Percentiles rank a stretch among this genome's conserved stretches.
These are phyloP conservation scores for Ramaria rubella DNA, from an alignment of 768 basidiomycete genomes.

Conservation along the genomic window DNA sequence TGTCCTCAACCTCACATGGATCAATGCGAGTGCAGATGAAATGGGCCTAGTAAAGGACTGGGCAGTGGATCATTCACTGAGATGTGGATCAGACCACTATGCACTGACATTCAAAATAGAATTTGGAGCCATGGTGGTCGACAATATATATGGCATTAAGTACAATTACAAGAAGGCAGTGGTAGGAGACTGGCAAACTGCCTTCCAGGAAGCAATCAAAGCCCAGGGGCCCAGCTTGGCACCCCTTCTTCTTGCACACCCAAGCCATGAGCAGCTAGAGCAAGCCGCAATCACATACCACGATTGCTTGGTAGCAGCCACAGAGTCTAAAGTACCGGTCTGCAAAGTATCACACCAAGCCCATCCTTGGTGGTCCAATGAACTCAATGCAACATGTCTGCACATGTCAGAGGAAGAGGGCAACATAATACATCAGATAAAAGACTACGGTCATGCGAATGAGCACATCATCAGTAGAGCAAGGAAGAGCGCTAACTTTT, in stretches of 20 bases:
- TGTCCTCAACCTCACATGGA: too few relatives aligned
- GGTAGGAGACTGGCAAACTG: neutral
- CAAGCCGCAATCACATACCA: neutral
- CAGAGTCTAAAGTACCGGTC: constrained; percentile 17
- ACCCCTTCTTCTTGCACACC: neutral
- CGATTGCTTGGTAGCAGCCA: neutral
- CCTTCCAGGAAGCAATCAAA: neutral
- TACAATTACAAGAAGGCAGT: constrained; percentile 9
- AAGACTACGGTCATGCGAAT: neutral
- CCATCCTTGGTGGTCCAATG: constrained; percentile 29
- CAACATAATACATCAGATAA: constrained; percentile 6
- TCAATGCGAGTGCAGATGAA: neutral
- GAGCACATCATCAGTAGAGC: neutral
- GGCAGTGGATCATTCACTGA: neutral
- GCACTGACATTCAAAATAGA: too few relatives aligned
- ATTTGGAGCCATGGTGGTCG: neutral
- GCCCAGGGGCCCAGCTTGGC: neutral
- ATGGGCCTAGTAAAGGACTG: neutral
- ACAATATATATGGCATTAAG: neutral
- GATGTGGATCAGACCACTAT: too few relatives aligned
- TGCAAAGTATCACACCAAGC: too few relatives aligned
- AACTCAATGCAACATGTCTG: constrained; percentile 20
- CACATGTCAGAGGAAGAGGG: constrained; percentile 7
- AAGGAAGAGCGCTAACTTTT: neutral
- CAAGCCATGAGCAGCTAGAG: neutral